phyloP scores from a whole-genome alignment of 805 yeast species.

The Ogataea nonfermentans region DNA sequence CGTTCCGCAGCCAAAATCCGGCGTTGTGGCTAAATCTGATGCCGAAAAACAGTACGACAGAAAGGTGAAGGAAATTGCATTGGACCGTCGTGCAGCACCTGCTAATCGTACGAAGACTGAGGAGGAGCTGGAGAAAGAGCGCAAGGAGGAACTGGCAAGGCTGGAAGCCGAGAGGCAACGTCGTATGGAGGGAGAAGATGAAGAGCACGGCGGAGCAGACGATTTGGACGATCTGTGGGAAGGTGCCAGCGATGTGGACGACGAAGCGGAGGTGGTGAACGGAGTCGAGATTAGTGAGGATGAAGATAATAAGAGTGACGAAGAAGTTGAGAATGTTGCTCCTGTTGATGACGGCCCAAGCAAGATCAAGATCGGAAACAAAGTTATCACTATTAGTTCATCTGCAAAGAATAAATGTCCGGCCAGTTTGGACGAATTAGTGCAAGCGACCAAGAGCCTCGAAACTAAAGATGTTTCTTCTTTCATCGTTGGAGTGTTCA shows the following conservation, averaged over 20 bases:
- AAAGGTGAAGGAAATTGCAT: conserved; percentile 61
- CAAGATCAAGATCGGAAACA: conserved; percentile 36
- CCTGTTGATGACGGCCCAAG: conserved; percentile 15
- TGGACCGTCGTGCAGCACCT: conserved; percentile 77
- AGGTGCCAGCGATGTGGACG: conserved; percentile 44
- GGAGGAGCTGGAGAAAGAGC: conserved; percentile 64
- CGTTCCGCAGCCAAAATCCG: conserved; percentile 25
- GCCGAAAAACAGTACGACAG: conserved; percentile 56
- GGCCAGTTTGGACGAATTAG: conserved; percentile 41
- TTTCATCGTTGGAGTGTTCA: conserved; percentile 54
- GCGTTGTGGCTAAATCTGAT: conserved; percentile 39
- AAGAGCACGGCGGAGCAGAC: conserved; percentile 55
- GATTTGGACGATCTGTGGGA: conserved; percentile 74
- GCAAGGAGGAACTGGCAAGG: conserved; percentile 55
- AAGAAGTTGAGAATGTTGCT: conserved; percentile 15
- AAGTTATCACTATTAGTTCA: conserved; percentile 25
- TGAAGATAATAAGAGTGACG: conserved; percentile 29
- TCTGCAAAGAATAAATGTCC: conserved; percentile 44
- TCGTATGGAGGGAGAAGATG: conserved; percentile 66
- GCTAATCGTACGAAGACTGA: conserved; percentile 79
- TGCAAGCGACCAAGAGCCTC: conserved; percentile 32
- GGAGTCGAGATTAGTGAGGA: conserved; percentile 30
- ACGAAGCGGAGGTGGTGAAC: conserved; percentile 27
- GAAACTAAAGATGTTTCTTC: conserved; percentile 43
- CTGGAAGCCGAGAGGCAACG: conserved; percentile 66